phyloP scores from a whole-genome alignment of 1,139 yeast species.

The Protomyces inouyei region DNA sequence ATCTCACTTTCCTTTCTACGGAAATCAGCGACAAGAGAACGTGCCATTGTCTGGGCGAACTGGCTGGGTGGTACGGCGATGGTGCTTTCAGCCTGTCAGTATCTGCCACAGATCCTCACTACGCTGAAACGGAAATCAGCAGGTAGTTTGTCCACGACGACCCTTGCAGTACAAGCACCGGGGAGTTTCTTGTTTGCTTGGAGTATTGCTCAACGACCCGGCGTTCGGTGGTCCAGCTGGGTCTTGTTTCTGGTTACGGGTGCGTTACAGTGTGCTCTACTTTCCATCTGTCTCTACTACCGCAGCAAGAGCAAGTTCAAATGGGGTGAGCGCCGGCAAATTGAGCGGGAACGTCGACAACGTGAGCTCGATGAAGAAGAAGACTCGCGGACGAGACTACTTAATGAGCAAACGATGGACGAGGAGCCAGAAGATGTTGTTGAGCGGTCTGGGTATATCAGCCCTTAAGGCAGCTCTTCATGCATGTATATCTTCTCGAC shows the following conservation, averaged over 20 bases:
- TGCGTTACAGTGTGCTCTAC: constrained; percentile 53
- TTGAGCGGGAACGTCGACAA: constrained; percentile 16
- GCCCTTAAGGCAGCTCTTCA: background rate
- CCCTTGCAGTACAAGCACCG: constrained; percentile 86
- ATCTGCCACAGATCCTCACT: constrained; percentile 73
- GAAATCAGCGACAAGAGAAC: constrained; percentile 6
- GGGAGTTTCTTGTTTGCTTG: constrained; percentile 79
- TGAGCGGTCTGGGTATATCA: constrained; percentile 1
- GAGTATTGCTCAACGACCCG: constrained; percentile 64
- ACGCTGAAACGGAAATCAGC: constrained; percentile 67
- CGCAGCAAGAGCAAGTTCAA: background rate
- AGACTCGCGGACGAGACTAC: constrained; percentile 9
- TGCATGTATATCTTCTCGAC: background rate
- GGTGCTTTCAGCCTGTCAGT: constrained; percentile 60
- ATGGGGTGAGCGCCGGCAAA: constrained; percentile 22
- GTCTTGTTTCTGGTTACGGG: constrained; percentile 74
- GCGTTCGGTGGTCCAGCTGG: constrained; percentile 86
- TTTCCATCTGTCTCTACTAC: constrained; percentile 48
- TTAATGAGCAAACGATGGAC: constrained; percentile 20
- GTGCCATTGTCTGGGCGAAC: constrained; percentile 45
- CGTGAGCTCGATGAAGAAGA: constrained; percentile 17
- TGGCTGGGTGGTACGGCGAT: constrained; percentile 54
- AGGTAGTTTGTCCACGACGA: constrained; percentile 71
- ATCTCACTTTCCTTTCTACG: constrained; percentile 36
- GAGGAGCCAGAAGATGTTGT: constrained; percentile 14